Evolutionary conservation across 2,329 filamentous ascomycete species (phyloP), one percentile per base, ranked within the genome.

Genomic region (Diaporthe batatas): DNA sequence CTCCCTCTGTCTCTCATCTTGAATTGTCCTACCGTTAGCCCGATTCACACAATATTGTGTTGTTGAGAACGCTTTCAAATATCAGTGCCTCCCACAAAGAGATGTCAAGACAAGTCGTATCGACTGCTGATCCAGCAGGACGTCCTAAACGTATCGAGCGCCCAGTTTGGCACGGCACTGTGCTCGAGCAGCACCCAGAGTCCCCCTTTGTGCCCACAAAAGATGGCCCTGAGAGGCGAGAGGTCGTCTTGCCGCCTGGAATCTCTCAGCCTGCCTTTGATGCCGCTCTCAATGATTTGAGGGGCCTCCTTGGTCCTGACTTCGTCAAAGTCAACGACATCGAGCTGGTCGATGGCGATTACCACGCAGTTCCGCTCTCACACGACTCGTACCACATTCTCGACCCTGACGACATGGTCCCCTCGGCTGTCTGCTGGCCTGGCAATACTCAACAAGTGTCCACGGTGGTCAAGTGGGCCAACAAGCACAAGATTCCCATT

Each of bases 371-470:
- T 6, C 53, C 53, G 16, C 53, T 55, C 16, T 55, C 53, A 55
- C 53, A 55, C 53, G 53, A 55, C 29, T 55, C 53, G 3, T 55
- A 55, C 12, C 53, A 55, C 53, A 55, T 55, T 55, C 53, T 55
- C 1, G 53, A 55, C 29, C 53, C 53, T 21, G 53, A 55, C 21
- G 53, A 55, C 18, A 55, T 55, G 53, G 53, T 55, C 29, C 53
- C 53, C 53, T 55, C 53, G 16, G 53, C 53, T 55, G 53, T 55
- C 53, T 55, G 53, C 53, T 55, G 53, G 53, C 53, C 53, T 55
- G 53, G 53, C 53, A 55, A 55, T 14, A 55, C 53, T 12, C n/a
- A 55, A 34, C 53, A 55, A n/a, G 53, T 55, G 14, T 55, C 53
- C 16, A 55, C 23, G 29, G 53, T 55, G 18, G 53, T 55, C 2